Evolutionary conservation across 2,329 filamentous ascomycete genomes (phyloP), one percentile per base, ranked within the genome.

Genomic region (Malbranchea cinnamomea): DNA sequence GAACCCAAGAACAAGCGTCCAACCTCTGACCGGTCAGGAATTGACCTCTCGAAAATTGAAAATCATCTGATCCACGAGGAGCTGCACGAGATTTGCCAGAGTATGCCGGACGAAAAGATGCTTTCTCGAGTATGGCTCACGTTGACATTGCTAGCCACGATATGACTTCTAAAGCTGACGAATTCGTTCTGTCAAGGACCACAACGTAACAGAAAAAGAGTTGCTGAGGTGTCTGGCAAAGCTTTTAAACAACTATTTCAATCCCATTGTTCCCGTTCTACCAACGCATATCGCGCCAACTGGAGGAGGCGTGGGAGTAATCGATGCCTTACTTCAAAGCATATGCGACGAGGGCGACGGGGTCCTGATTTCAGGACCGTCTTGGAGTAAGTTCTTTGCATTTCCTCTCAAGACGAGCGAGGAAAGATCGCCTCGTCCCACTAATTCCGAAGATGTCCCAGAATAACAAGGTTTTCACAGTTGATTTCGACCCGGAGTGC

Each of bases 261-360:
- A 36, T 8, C 47, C 47, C 5, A 22, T 28, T n/a, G 30, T 31
- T 8, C 36, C 36, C 5, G 43, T 52, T 2, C 17, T 30, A 3
- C 18, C 40, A 5, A 27, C 33, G 14, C 44, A 49, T 15, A 16
- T 52, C 2, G 32, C 30, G 2, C 35, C 35, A 2, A 45, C 33
- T 4, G 37, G 44, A 7, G 44, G 44, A 6, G 42, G 34, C 4
- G 22, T 25, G 6, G 26, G 30, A 3, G 34, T 30, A 21, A 28
- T 52, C 13, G 45, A 54, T 13, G 37, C 47, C 5, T 29, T 57
- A 6, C 29, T 56, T 3, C 43, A 40, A 29, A 47, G 46, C 18
- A 48, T 56, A 12, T 54, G 50, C 33, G 48, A 53, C 6, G 22
- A 41, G 2, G 51, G 47, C 12, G 52, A 55, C 28, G 48, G 46